Evolutionary conservation across 768 basidiomycete species (phyloP).

Genomic region (Favolaschia claudopus): DNA sequence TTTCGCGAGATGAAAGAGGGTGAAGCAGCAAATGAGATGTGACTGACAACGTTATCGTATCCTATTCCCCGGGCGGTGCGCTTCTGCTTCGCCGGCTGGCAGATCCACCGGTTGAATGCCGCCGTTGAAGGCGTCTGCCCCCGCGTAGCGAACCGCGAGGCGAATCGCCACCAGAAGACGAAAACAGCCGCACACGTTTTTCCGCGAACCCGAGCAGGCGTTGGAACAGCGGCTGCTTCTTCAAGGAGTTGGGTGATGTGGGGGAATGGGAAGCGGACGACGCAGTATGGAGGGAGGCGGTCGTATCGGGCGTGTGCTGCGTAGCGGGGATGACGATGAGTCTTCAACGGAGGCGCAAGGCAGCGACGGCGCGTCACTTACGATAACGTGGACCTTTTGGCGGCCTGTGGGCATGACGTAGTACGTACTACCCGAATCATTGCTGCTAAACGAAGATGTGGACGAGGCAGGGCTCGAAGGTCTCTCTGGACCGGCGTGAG

Average conservation of each 20-base stretch:
- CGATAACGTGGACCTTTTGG: constrained; percentile 80
- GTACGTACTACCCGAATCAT: constrained; percentile 74
- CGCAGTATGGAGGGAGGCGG: constrained; percentile 62
- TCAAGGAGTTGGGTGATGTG: constrained; percentile 57
- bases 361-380: constrained; percentile 47
- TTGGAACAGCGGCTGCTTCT: constrained; percentile 68
- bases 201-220: constrained; percentile 62
- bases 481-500: constrained; percentile 24
- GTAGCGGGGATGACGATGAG: constrained; percentile 28
- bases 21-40: neutral
- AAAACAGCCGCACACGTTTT: constrained; percentile 42
- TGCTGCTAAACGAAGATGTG: constrained; percentile 53
- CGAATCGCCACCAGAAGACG: constrained; percentile 42
- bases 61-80: constrained; percentile 25
- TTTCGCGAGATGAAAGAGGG: neutral
- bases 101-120: constrained; percentile 57
- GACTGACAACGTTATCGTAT: neutral
- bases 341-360: constrained; percentile 20
- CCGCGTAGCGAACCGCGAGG: constrained; percentile 44
- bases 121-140: constrained; percentile 50
- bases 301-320: constrained; percentile 41
- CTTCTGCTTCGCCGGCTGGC: constrained; percentile 24
- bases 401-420: constrained; percentile 74
- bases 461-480: constrained; percentile 38
- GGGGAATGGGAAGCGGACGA: constrained; percentile 68